Percentiles rank a stretch among this genome's conserved stretches.
phyloP scores from a whole-genome alignment of 2,329 filamentous ascomycete species.

The Stagonosporopsis chrysanthemi region DNA sequence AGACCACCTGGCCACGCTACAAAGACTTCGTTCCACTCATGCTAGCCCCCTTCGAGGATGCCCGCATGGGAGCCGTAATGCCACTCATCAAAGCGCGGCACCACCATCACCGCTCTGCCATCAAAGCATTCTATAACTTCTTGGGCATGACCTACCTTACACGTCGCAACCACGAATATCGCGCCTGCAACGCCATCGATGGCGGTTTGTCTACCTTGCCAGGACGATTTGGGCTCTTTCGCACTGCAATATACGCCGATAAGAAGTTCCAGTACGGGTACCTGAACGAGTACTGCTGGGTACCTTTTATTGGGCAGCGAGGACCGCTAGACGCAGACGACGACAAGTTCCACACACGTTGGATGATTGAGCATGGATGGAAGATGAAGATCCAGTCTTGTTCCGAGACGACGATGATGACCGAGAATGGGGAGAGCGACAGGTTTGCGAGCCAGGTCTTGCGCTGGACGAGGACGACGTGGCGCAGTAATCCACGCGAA shows the following conservation, averaged over 20 bases:
- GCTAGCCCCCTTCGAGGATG: no score
- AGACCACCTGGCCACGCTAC: no score
- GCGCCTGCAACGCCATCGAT: constrained; percentile 1
- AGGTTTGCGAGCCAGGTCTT: no score
- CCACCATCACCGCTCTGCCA: neutral
- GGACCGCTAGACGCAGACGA: constrained; percentile 3
- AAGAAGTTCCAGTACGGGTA: neutral
- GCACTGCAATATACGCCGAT: neutral
- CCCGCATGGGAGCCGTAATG: no score
- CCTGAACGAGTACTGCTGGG: neutral
- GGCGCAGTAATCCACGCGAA: no score
- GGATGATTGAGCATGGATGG: no score
- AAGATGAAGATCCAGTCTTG: no score
- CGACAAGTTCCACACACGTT: neutral
- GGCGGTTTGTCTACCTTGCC: neutral
- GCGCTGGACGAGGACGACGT: no score
- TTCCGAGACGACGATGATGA: no score
- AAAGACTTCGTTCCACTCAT: no score
- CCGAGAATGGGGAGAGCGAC: no score
- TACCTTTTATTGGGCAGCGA: neutral
- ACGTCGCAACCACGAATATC: neutral
- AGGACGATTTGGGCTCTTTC: neutral
- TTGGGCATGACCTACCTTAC: neutral
- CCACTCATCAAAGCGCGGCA: neutral
- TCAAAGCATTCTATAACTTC: neutral